phyloP scores from a whole-genome alignment of 148 eudicot genomes.

The Limonium bicolor region DNA sequence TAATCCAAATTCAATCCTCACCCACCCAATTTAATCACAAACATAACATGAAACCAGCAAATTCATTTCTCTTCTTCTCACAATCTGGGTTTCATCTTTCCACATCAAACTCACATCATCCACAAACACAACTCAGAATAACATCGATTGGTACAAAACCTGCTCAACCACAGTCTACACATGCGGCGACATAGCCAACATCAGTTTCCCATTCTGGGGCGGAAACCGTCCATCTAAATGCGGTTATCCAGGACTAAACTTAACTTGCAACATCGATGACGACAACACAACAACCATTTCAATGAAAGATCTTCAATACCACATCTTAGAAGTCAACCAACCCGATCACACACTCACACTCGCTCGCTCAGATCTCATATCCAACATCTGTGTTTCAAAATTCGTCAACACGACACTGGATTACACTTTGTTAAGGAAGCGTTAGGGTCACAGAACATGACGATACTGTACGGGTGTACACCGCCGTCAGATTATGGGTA shows the following conservation, averaged over 20 bases:
- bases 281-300: not conserved
- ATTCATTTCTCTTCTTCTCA: too few species aligned
- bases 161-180: not conserved
- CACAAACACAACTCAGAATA: too few species aligned
- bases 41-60: too few species aligned
- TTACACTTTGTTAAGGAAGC: not conserved
- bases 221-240: conserved; percentile 2
- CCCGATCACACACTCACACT: not conserved
- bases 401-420: conserved; percentile 3
- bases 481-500: not conserved
- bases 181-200: not conserved
- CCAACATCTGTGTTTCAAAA: conserved; percentile 1
- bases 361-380: not conserved
- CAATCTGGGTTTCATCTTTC: too few species aligned
- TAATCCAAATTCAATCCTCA: too few species aligned
- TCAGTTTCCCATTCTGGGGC: conserved; percentile 10
- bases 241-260: conserved; percentile 2
- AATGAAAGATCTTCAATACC: conserved; percentile 1
- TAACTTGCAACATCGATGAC: not conserved
- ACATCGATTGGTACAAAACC: conserved; percentile 4
- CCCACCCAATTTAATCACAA: too few species aligned
- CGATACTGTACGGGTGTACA: conserved; percentile 1
- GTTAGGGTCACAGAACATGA: not conserved
- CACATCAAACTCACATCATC: too few species aligned
- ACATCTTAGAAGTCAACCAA: not conserved